Conservation (phyloP, 1,139 yeast genomes). For the Saccharomyces hybrid region DNA sequence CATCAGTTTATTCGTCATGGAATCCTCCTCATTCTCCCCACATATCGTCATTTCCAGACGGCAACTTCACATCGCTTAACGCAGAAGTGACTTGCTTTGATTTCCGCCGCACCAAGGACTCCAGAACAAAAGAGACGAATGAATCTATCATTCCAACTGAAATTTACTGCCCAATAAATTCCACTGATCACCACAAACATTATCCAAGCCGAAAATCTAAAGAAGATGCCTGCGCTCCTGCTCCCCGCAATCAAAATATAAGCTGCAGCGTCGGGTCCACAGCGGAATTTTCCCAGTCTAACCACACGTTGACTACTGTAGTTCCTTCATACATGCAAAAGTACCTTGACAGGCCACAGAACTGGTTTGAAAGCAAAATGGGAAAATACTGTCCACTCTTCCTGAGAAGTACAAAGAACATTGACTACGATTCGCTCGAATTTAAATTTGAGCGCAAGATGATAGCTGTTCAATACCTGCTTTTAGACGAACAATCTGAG, state of each 20-base stretch:
- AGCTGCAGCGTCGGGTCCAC: neutral
- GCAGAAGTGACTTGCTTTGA: neutral
- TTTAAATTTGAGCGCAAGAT: neutral
- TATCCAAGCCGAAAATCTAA: neutral
- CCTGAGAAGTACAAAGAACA: neutral
- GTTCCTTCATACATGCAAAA: neutral
- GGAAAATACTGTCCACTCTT: neutral
- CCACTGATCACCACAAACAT: neutral
- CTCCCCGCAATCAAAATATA: neutral
- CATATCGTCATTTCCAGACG: neutral
- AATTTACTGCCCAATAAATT: neutral
- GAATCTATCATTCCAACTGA: neutral
- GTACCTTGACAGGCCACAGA: neutral
- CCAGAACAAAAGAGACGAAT: neutral
- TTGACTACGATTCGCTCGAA: neutral
- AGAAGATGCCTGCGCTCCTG: neutral
- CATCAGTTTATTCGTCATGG: neutral
- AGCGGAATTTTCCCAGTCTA: neutral
- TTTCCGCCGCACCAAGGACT: neutral
- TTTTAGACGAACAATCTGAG: neutral
- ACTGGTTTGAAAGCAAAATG: neutral
- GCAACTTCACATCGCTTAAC: neutral
- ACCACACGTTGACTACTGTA: neutral
- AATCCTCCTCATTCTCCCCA: neutral
- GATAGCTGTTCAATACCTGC: neutral